These are phyloP conservation scores for Candida verbasci DNA, from an alignment of 805 yeast genomes.

Conservation along the genomic window DNA sequence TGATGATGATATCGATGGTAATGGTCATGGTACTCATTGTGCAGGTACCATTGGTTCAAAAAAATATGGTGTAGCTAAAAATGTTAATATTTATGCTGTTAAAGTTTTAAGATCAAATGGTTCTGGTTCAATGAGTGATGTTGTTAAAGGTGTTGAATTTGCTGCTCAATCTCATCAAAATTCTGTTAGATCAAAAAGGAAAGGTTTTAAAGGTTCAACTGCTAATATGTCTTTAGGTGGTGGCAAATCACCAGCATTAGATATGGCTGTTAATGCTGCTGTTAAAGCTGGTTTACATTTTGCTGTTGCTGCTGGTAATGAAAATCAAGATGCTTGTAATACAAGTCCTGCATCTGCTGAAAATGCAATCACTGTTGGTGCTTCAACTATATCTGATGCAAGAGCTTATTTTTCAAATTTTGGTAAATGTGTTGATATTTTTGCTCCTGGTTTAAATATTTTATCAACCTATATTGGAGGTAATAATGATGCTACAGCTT, in stretches of 20 bases:
- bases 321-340: constrained; percentile 87
- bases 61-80: constrained; percentile 79
- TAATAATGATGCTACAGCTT: constrained; percentile 67
- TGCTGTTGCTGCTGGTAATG: constrained; percentile 97
- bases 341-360: constrained; percentile 88
- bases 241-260: constrained; percentile 83
- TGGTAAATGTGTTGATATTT: constrained; percentile 93
- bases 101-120: constrained; percentile 81
- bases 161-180: constrained; percentile 71
- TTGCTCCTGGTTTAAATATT: constrained; percentile 93
- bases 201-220: constrained; percentile 78
- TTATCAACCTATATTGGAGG: constrained; percentile 85
- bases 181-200: constrained; percentile 46
- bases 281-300: constrained; percentile 84
- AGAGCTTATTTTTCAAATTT: constrained; percentile 95
- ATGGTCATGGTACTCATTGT: constrained; percentile 95
- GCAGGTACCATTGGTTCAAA: constrained; percentile 91
- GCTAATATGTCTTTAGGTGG: constrained; percentile 96
- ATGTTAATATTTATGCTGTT: constrained; percentile 74
- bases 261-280: constrained; percentile 85
- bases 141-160: constrained; percentile 77
- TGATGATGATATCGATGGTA: constrained; percentile 71
- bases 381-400: constrained; percentile 79
- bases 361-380: constrained; percentile 89
- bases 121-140: constrained; percentile 79